Conservation (phyloP, 106 monocot genomes). For the Dioscorea dumetorum region DNA sequence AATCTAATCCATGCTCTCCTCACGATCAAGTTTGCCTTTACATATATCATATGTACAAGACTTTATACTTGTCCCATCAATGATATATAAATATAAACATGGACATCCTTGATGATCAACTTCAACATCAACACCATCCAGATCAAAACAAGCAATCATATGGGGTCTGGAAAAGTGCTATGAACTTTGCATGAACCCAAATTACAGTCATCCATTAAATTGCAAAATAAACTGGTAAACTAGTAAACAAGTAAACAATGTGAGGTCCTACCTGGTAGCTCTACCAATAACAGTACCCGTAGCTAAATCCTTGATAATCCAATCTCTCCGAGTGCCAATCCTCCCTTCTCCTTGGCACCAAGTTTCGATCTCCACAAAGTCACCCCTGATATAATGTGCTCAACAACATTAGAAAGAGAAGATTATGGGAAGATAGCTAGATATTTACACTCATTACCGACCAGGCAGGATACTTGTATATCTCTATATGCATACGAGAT, state of each 20-base stretch:
- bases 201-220: no score
- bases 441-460: constrained; percentile 6
- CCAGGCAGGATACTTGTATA: constrained; percentile 97
- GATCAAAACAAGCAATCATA: no score
- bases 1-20: no score
- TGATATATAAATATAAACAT: no score
- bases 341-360: constrained; percentile 98
- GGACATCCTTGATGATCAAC: no score
- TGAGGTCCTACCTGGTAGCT: constrained; percentile 72
- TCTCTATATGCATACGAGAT: constrained; percentile 98
- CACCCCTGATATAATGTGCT: constrained; percentile 51
- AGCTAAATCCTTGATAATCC: constrained; percentile 89
- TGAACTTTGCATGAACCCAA: no score
- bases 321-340: constrained; percentile 92
- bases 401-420: neutral
- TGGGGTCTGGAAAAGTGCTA: no score
- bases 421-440: neutral
- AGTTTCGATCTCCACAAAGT: constrained; percentile 96
- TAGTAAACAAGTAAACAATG: neutral
- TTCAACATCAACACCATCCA: no score
- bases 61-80: no score
- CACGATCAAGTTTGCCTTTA: no score
- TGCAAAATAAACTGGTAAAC: neutral
- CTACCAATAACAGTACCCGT: constrained; percentile 86
- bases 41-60: no score